These are phyloP conservation scores for Malus domestica DNA, from an alignment of 306 rosid species.

Conservation along the genomic window ASM211411v1 NC_041805.1:2074001-2074500, in stretches of 20 bases:
- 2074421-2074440: constrained; percentile 81
- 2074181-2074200: constrained; percentile 58
- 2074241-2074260: constrained; percentile 57
- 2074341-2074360: constrained; percentile 92
- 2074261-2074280: constrained; percentile 61
- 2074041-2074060: constrained; percentile 98
- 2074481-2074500: constrained; percentile 82
- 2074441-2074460: constrained; percentile 94
- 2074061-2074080: constrained; percentile 98
- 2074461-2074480: constrained; percentile 91
- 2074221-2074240: constrained; percentile 70
- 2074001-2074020: constrained; percentile 82
- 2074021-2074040: constrained; percentile 96
- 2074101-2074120: constrained; percentile 97
- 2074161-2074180: constrained; percentile 47
- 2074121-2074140: constrained; percentile 72
- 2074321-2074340: constrained; percentile 69
- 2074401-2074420: constrained; percentile 89
- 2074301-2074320: constrained; percentile 69
- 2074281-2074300: constrained; percentile 49
- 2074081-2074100: constrained; percentile 93
- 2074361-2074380: constrained; percentile 69
- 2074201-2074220: constrained; percentile 46
- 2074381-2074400: constrained; percentile 61
- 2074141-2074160: constrained; percentile 40